These are phyloP conservation scores for Amanita brunnescens DNA, from an alignment of 768 basidiomycete species.

Conservation along the genomic window DNA sequence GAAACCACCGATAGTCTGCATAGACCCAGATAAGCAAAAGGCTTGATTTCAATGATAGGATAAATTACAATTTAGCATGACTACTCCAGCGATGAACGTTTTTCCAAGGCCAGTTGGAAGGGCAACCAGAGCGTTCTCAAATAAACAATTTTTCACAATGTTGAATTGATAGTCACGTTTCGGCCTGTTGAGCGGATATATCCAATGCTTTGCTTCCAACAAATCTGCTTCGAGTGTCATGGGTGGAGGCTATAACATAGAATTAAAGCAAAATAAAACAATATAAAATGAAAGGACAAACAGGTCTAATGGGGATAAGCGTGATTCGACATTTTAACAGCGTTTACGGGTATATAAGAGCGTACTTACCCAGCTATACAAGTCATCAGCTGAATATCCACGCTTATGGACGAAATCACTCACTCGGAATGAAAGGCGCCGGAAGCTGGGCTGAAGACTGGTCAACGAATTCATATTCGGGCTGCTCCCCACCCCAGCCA, in stretches of 20 bases:
- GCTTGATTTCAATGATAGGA: not conserved
- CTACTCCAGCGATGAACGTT: conserved; percentile 93
- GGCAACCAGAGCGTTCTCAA: conserved; percentile 90
- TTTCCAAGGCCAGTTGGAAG: conserved; percentile 96
- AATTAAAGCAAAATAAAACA: not conserved
- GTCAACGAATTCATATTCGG: conserved; percentile 49
- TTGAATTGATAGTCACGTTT: conserved; percentile 94
- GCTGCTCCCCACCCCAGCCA: conserved; percentile 41
- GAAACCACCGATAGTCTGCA: conserved; percentile 87
- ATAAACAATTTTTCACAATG: conserved; percentile 77
- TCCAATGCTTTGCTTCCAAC: conserved; percentile 78
- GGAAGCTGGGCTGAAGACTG: conserved; percentile 48
- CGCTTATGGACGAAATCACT: conserved; percentile 19
- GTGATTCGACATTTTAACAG: not conserved
- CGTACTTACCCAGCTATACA: conserved; percentile 44
- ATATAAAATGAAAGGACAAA: not conserved
- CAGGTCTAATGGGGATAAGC: conserved; percentile 4
- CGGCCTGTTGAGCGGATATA: conserved; percentile 82
- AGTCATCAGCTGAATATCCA: conserved; percentile 4
- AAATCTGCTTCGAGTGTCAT: conserved; percentile 76
- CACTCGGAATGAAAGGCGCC: conserved; percentile 38
- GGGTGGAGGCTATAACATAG: conserved; percentile 42
- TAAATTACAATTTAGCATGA: conserved; percentile 78
- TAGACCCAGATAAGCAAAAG: conserved; percentile 6
- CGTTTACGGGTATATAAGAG: not conserved